Conservation (phyloP, 257 asterid species). For the Solanum tarijense region DNA sequence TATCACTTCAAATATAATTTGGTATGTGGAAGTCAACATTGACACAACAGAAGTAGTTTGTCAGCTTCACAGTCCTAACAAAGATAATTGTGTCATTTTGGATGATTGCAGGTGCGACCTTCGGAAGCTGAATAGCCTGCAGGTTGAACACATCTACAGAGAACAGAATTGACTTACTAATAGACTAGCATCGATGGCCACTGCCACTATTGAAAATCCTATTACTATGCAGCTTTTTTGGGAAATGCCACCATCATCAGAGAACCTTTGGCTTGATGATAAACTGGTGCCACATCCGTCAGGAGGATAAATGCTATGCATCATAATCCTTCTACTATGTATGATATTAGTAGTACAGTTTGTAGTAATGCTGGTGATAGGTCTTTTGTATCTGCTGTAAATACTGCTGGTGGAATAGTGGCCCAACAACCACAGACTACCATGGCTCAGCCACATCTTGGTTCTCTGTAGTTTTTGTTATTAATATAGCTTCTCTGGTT, state of each 20-base stretch:
- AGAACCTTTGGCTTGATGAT: not conserved
- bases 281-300: not conserved
- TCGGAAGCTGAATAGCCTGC: not conserved
- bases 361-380: not conserved
- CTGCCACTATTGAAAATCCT: not conserved
- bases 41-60: not conserved
- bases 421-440: not conserved
- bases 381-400: not conserved
- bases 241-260: not conserved
- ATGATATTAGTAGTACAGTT: not conserved
- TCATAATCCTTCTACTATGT: not conserved
- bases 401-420: not conserved
- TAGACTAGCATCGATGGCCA: not conserved
- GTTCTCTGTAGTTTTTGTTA: not conserved
- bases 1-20: not conserved
- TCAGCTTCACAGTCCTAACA: not conserved
- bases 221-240: not conserved
- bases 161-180: not conserved
- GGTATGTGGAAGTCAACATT: not conserved
- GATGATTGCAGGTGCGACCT: not conserved
- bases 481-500: not conserved
- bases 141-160: not conserved
- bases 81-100: not conserved
- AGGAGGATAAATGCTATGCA: not conserved
- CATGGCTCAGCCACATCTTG: not conserved